Base-by-base conservation (phyloP, 129 eudicot genomes). In the Artemisia tridentata region DNA sequence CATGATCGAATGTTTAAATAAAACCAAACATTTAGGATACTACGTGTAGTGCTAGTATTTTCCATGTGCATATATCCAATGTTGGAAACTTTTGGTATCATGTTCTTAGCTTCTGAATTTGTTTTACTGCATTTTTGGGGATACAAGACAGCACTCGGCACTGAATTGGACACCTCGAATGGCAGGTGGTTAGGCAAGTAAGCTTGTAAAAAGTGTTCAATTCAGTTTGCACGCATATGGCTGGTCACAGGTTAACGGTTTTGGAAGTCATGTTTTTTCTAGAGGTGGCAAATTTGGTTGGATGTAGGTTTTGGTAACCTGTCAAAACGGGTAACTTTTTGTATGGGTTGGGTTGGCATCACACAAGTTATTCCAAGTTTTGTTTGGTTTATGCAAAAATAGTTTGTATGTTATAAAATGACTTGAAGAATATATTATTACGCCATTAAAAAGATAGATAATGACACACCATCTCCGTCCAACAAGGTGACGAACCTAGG, bases 51-150 rank as follows among this genome's bases (percentile, higher is more conserved):
- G 50, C 17, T 47, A 46, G 46, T 48, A 27, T 49, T 27, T 61
- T 9, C 29, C 77, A 72, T 72, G 77, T 72, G 72, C 59, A 49
- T 15, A 57, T 57, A 57, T 20, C 34, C 13, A 18, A 25, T 57
- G 1, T 72, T 46, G 59, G 60, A 25, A 60, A 29, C 29, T 45
- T 46, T 72, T 72, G 69, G 51, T 62, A 31, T 25, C 27, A 7
- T 27, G 19, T 7, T 60, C 8, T 60, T 3, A 48, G 14, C 29
- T 10, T 16, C 9, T 60, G 15, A 21, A 9, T 56, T 57, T 12
- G 45, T 48, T 14, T 2, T 57, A 41, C n/a, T 57, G 17, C 43
- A 57, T 16, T 71, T 71, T 21, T 58, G 10, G 23, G 56, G 8
- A 5, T 54, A 69, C 38, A 69, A 8, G 34, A 1, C 27, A 38